phyloP scores from a whole-genome alignment of 2,329 filamentous ascomycete genomes.

The Colletotrichum agaves region DNA sequence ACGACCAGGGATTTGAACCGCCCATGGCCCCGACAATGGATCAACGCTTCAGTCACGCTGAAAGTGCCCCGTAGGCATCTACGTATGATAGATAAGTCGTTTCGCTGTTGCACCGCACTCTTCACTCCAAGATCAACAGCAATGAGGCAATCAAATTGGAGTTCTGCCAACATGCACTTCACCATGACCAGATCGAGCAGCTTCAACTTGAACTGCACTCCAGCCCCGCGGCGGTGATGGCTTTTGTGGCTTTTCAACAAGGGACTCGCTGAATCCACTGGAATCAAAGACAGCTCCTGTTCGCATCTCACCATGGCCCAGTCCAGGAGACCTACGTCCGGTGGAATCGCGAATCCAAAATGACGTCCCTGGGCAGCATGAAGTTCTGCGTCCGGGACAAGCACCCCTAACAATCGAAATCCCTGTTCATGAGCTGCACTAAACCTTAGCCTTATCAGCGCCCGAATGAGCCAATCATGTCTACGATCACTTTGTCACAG shows the following conservation, averaged over 20 bases:
- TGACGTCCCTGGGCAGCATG: conserved; percentile 11
- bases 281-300: not conserved
- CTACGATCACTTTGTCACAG: conserved; percentile 32
- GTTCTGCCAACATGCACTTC: not conserved
- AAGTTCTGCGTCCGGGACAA: conserved; percentile 8
- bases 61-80: not conserved
- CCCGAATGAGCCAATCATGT: conserved; percentile 19
- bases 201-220: conserved; percentile 10
- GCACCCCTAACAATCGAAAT: not conserved
- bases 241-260: not conserved
- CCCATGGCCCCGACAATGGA: not conserved
- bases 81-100: not conserved
- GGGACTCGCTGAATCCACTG: conserved; percentile 12
- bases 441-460: conserved; percentile 38
- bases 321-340: conserved; percentile 23
- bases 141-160: not conserved
- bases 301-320: conserved; percentile 19
- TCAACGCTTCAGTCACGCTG: not conserved
- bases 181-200: not conserved
- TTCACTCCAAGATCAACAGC: not conserved
- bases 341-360: conserved; percentile 22
- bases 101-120: not conserved
- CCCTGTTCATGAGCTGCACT: conserved; percentile 28
- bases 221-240: conserved; percentile 1
- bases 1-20: not conserved